phyloP scores from a whole-genome alignment of 1,284 basidiomycete species.

The Cryptococcus sp. region DNA sequence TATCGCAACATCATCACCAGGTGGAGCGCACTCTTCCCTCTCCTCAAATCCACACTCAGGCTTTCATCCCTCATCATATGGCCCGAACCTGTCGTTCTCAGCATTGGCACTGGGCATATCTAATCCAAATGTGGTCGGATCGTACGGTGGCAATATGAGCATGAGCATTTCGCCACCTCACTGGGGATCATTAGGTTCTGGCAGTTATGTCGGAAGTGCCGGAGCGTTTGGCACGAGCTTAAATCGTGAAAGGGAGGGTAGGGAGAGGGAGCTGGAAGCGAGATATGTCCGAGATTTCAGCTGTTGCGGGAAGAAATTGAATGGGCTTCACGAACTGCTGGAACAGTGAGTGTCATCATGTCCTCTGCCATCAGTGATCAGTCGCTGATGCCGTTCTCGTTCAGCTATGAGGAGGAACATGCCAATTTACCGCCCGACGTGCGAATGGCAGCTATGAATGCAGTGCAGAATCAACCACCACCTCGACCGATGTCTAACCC shows the following conservation, averaged over 20 bases:
- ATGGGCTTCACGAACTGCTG: constrained; percentile 53
- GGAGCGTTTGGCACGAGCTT: constrained; percentile 42
- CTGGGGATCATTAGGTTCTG: constrained; percentile 33
- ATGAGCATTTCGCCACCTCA: constrained; percentile 51
- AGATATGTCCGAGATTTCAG: constrained; percentile 53
- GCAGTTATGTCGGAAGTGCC: constrained; percentile 44
- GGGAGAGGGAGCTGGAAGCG: constrained; percentile 52
- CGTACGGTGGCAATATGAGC: constrained; percentile 35
- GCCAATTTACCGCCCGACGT: constrained; percentile 49
- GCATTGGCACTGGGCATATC: constrained; percentile 37
- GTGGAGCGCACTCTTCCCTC: constrained; percentile 13
- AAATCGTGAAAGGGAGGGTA: constrained; percentile 42
- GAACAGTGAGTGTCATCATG: constrained; percentile 50
- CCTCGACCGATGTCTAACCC: constrained; percentile 5
- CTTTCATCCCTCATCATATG: constrained; percentile 42
- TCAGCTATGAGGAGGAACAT: constrained; percentile 55
- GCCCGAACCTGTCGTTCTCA: constrained; percentile 35
- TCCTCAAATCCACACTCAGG: constrained; percentile 28
- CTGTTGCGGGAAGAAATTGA: constrained; percentile 52
- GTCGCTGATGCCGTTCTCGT: not conserved
- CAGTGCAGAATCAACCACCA: constrained; percentile 34
- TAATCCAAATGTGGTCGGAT: constrained; percentile 27
- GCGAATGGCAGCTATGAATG: constrained; percentile 48
- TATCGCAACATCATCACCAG: constrained; percentile 11
- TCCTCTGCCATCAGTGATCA: not conserved